A percentile compares a stretch with the other conserved stretches of the same genome.
Evolutionary conservation across 192 early-diverging fungal genomes (phyloP).

Genomic region (Physocladia obscura): DNA sequence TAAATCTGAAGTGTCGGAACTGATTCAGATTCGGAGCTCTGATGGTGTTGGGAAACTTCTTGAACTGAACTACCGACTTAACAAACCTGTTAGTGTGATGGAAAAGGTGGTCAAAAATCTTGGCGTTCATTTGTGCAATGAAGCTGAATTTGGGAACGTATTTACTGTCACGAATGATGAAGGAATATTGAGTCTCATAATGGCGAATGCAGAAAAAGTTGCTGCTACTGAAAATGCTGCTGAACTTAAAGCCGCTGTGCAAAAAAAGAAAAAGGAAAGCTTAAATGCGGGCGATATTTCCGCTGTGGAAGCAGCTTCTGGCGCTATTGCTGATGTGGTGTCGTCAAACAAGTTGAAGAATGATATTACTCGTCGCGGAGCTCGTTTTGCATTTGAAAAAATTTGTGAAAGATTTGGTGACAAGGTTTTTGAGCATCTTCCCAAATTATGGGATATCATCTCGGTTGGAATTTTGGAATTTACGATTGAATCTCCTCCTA

Average conservation of each 20-base stretch:
- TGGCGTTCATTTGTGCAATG: slow-evolving; percentile 79
- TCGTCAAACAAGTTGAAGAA: slow-evolving; percentile 15
- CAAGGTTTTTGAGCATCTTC: slow-evolving; percentile 65
- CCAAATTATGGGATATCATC: slow-evolving; percentile 71
- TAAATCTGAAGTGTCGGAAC: slow-evolving; percentile 59
- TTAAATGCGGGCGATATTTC: background rate
- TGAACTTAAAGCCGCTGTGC: slow-evolving; percentile 14
- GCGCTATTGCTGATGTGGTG: slow-evolving; percentile 20
- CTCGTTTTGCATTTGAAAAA: slow-evolving; percentile 47
- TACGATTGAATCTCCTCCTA: slow-evolving; percentile 1
- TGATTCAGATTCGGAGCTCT: slow-evolving; percentile 60
- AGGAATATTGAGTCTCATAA: slow-evolving; percentile 23
- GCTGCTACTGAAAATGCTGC: slow-evolving; percentile 28
- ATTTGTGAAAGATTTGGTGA: slow-evolving; percentile 69
- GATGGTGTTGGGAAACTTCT: slow-evolving; percentile 52
- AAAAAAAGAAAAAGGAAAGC: slow-evolving; percentile 31
- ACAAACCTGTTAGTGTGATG: slow-evolving; percentile 45
- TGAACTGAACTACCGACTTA: slow-evolving; percentile 59
- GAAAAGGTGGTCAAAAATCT: slow-evolving; percentile 91
- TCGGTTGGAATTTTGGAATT: slow-evolving; percentile 44
- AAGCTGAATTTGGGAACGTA: slow-evolving; percentile 50
- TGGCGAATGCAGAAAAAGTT: slow-evolving; percentile 29
- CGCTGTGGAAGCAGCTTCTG: slow-evolving; percentile 20
- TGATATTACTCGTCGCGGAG: slow-evolving; percentile 43
- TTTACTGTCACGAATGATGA: slow-evolving; percentile 16